These are phyloP conservation scores for Chlamydomonas sphaeroides DNA, from an alignment of 139 green algal species.

Conservation along the genomic window DNA sequence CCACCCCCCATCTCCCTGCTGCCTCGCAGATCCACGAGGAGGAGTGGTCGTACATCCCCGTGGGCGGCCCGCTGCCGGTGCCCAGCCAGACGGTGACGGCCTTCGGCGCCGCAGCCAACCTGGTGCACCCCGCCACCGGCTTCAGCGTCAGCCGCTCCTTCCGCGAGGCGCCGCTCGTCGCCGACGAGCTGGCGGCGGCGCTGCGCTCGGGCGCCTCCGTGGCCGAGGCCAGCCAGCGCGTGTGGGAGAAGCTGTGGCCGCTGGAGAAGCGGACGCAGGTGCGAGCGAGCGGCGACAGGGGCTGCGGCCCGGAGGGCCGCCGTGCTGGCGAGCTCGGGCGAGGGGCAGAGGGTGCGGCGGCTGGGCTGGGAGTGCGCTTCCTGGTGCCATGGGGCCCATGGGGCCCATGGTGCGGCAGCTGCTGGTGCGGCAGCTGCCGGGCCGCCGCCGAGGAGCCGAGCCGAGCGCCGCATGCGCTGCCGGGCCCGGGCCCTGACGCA, in stretches of 20 bases:
- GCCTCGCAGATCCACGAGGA: conserved; percentile 85
- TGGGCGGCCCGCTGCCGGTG: conserved; percentile 85
- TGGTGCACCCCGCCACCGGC: conserved; percentile 89
- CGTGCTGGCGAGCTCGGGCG: no score
- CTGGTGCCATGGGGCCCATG: no score
- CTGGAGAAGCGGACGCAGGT: conserved; percentile 84
- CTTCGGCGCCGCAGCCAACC: conserved; percentile 90
- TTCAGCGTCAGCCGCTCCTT: conserved; percentile 64
- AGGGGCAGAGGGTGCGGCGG: no score
- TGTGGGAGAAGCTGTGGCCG: conserved; percentile 90
- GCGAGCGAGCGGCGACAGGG: background rate
- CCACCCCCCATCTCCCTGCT: no score
- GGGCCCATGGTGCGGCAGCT: no score
- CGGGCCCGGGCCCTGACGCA: no score
- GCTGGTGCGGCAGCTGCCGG: no score
- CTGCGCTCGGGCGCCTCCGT: conserved; percentile 44
- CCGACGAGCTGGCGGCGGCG: conserved; percentile 50
- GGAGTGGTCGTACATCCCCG: conserved; percentile 95
- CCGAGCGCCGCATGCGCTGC: no score
- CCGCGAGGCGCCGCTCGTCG: conserved; percentile 69
- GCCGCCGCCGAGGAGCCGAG: no score
- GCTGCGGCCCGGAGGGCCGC: no score
- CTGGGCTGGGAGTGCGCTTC: no score
- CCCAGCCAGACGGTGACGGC: conserved; percentile 70
- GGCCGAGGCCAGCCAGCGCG: conserved; percentile 34